A percentile compares a stretch with the other conserved stretches of the same genome.
These are phyloP conservation scores for Globisporangium parvum DNA, from an alignment of 352 stramenopile species.

Conservation along the genomic window DNA sequence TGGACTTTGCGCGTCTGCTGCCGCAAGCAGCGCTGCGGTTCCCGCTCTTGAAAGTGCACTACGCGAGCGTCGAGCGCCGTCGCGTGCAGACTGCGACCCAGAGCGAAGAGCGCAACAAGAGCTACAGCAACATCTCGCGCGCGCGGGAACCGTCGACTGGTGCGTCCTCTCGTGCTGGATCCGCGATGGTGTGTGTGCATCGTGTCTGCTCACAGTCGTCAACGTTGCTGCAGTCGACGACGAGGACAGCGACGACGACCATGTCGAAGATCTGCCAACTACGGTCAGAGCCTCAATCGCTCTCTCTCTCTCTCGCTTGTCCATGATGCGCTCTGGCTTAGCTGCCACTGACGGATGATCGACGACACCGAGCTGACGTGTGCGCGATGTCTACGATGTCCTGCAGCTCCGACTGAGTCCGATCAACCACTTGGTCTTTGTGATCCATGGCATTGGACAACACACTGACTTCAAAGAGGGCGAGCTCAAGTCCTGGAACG, in stretches of 20 bases:
- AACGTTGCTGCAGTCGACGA: slow-evolving; percentile 8
- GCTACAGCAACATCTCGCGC: slow-evolving; percentile 42
- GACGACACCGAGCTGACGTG: neutral
- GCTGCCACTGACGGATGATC: neutral
- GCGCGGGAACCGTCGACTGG: slow-evolving; percentile 28
- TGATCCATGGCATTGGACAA: slow-evolving; percentile 84
- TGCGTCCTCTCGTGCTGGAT: neutral
- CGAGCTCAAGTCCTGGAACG: slow-evolving; percentile 78
- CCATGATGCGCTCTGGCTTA: neutral
- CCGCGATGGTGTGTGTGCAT: neutral
- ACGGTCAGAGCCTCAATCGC: slow-evolving; percentile 33
- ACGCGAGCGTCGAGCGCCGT: slow-evolving; percentile 32
- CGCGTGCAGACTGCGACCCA: slow-evolving; percentile 22
- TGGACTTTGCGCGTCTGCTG: slow-evolving; percentile 76
- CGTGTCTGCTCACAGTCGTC: neutral
- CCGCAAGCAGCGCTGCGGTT: slow-evolving; percentile 51
- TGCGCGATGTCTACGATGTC: neutral
- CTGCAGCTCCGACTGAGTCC: slow-evolving; percentile 59
- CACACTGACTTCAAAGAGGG: slow-evolving; percentile 84
- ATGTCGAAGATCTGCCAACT: slow-evolving; percentile 62
- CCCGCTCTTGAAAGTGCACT: slow-evolving; percentile 67
- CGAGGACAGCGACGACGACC: slow-evolving; percentile 49
- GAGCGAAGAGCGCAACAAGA: slow-evolving; percentile 47
- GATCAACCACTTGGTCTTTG: slow-evolving; percentile 82
- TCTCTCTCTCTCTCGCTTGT: neutral